Evolutionary conservation across 2,329 filamentous ascomycete genomes (phyloP).

Genomic region (Aspergillus floridensis): DNA sequence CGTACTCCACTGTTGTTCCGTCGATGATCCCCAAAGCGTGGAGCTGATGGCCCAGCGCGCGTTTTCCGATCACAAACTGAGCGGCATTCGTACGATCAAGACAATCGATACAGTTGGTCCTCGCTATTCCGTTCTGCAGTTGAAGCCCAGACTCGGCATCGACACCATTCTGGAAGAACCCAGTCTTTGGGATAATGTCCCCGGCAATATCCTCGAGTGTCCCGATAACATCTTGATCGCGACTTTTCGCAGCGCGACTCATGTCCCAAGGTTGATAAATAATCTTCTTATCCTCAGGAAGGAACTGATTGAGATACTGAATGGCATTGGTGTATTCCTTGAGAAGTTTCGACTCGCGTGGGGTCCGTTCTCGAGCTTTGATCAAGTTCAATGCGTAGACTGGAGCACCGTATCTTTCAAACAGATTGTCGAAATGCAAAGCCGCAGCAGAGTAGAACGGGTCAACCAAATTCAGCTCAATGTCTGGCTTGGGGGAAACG

Average conservation of each 20-base stretch:
- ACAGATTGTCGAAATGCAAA: constrained; percentile 91
- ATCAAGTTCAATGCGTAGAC: constrained; percentile 91
- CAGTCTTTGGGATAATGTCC: constrained; percentile 77
- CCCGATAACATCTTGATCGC: constrained; percentile 90
- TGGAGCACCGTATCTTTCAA: constrained; percentile 87
- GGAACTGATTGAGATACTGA: constrained; percentile 88
- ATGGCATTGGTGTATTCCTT: constrained; percentile 84
- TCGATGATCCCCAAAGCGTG: constrained; percentile 86
- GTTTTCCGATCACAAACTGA: constrained; percentile 95
- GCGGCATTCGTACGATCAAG: constrained; percentile 95
- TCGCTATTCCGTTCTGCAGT: constrained; percentile 86
- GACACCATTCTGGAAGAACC: constrained; percentile 93
- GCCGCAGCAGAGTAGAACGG: constrained; percentile 93
- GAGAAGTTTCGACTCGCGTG: constrained; percentile 86
- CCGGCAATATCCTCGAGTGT: constrained; percentile 88
- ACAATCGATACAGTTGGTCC: constrained; percentile 98
- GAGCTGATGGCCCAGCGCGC: constrained; percentile 86
- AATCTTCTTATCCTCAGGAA: constrained; percentile 80
- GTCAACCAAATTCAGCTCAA: constrained; percentile 91
- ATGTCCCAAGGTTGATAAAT: constrained; percentile 97
- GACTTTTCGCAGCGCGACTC: constrained; percentile 89
- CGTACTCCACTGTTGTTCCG: constrained; percentile 77
- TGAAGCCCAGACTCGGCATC: constrained; percentile 61
- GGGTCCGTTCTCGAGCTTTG: constrained; percentile 81
- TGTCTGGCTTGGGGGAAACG: constrained; percentile 93